Base-by-base conservation (phyloP, 2,329 filamentous ascomycete species). In the Phoma sp. region DNA sequence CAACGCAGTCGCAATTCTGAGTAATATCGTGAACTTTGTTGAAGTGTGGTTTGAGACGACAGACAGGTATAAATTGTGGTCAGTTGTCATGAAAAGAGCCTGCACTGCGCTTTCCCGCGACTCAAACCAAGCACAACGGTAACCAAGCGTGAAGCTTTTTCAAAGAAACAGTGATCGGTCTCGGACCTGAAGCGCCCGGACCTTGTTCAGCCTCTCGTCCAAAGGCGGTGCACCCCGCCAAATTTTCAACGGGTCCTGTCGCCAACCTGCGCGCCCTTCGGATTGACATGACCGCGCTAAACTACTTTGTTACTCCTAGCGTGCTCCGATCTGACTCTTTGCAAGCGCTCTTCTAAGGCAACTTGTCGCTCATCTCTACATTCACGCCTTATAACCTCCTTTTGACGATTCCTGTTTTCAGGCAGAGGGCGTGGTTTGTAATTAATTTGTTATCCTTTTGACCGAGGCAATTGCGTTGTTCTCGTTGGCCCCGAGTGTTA, bases 331-430 rank as follows among this genome's bases (percentile, higher is more conserved):
- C 47, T 56, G 53, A 56, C 53, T 56, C 47, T 37, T 28, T 43
- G 45, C 34, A 51, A 26, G 29, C 42, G n/a, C 36, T 56, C 53
- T 50, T 56, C 37, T 42, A 47, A 25, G 42, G 32, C 53, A 38
- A 38, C 36, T 43, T 42, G 39, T 40, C 52, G 28, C 42, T 50
- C 47, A 53, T 48, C 30, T 46, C 40, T 62, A 58, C 53, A 59
- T 57, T 47, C 47, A 52, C 63, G 62, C 61, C 62, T 62, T 67
- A 59, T 58, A 32, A 45, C 52, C 59, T 51, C 21, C 53, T 52
- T 52, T 59, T 28, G 54, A 47, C 36, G n/a, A 53, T 29, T 43
- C 34, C 42, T 38, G 17, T 40, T 33, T 42, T 21, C 47, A 36
- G 30, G 18, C 20, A 40, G 55, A 60, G 63, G 65, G 59, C 55